Evolutionary conservation across 2,329 filamentous ascomycete genomes (phyloP).

Genomic region (Phialophora expanda): DNA sequence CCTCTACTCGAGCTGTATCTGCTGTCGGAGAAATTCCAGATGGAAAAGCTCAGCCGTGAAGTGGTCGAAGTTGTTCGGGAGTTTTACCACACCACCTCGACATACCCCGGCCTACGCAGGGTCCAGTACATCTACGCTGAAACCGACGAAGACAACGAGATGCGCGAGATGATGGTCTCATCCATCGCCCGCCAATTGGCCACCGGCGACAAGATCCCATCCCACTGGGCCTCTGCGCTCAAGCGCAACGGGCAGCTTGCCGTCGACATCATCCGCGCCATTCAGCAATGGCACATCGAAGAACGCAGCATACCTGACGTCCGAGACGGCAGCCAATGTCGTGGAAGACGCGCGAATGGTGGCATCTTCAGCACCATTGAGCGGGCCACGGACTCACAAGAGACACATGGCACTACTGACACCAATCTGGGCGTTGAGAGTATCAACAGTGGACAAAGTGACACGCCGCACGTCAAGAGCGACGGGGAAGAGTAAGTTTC

Average conservation of each 20-base stretch:
- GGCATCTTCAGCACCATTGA: constrained; percentile 36
- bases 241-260: constrained; percentile 61
- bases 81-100: constrained; percentile 60
- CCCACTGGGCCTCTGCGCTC: constrained; percentile 61
- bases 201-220: constrained; percentile 55
- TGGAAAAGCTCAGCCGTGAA: constrained; percentile 54
- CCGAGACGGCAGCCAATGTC: constrained; percentile 41
- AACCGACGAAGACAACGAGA: constrained; percentile 53
- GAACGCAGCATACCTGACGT: constrained; percentile 57
- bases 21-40: constrained; percentile 60
- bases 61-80: constrained; percentile 57
- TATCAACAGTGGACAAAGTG: constrained; percentile 29
- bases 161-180: constrained; percentile 57
- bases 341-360: constrained; percentile 31
- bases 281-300: constrained; percentile 61
- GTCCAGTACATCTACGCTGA: constrained; percentile 61
- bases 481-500: constrained; percentile 36
- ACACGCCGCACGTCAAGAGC: constrained; percentile 33
- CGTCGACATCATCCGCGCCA: constrained; percentile 60
- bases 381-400: constrained; percentile 29
- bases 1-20: constrained; percentile 61
- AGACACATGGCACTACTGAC: constrained; percentile 27
- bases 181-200: constrained; percentile 58
- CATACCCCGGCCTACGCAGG: constrained; percentile 58
- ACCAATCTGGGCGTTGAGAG: constrained; percentile 32